Percentiles rank a stretch among this genome's conserved stretches.
Evolutionary conservation across 805 yeast species (phyloP).

Genomic region (Candida palmyrensis): DNA sequence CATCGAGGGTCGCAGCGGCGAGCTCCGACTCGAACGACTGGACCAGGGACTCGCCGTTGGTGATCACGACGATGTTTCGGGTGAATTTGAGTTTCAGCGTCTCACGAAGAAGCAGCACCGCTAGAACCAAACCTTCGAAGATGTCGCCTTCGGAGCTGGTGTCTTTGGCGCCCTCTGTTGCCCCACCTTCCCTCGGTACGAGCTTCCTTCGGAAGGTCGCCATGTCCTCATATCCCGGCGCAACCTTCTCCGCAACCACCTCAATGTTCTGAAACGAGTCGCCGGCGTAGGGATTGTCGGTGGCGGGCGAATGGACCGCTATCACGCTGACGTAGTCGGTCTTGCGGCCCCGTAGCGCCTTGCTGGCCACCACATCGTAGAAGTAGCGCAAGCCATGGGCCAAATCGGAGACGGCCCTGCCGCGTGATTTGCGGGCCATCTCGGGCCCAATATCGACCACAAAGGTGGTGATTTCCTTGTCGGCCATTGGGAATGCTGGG

Average conservation of each 20-base stretch:
- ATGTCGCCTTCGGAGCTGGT: conserved; percentile 11
- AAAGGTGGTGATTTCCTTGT: conserved; percentile 40
- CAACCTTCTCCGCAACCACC: conserved; percentile 14
- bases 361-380: conserved; percentile 28
- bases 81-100: conserved; percentile 25
- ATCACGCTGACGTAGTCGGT: conserved; percentile 37
- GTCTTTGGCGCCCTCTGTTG: no score
- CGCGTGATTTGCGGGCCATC: conserved; percentile 32
- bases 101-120: conserved; percentile 27
- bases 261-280: conserved; percentile 15
- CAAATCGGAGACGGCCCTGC: conserved; percentile 16
- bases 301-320: conserved; percentile 18
- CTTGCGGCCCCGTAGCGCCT: conserved; percentile 24
- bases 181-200: no score
- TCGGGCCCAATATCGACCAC: conserved; percentile 47
- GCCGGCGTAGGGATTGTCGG: conserved; percentile 9
- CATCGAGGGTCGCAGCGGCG: conserved; percentile 7
- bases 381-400: conserved; percentile 38
- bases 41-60: conserved; percentile 16
- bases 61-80: conserved; percentile 32
- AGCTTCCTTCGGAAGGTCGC: conserved; percentile 8
- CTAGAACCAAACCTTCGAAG: conserved; percentile 29
- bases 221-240: conserved; percentile 15
- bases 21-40: conserved; percentile 11
- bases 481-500: no score